These are phyloP conservation scores for Lycium ferocissimum DNA, from an alignment of 257 asterid species.

Conservation along the genomic window DNA sequence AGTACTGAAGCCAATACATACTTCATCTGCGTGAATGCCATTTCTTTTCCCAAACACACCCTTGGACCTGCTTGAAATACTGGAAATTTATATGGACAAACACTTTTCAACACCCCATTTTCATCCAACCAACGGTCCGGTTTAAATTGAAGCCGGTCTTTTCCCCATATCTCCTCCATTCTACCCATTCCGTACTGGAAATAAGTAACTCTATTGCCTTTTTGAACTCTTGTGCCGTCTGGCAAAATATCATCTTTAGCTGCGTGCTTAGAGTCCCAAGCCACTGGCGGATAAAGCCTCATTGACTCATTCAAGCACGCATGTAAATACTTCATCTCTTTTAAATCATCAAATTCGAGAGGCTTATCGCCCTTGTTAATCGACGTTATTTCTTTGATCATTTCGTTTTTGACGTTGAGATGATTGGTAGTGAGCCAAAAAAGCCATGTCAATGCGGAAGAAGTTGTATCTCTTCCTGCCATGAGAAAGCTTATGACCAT, in stretches of 20 bases:
- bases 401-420: rapidly evolving
- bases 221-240: slow-evolving; percentile 60
- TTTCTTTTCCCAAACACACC: slow-evolving; percentile 38
- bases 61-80: slow-evolving; percentile 43
- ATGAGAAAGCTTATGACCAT: slow-evolving; percentile 39
- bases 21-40: slow-evolving; percentile 37
- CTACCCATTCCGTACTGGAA: slow-evolving; percentile 38
- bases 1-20: slow-evolving; percentile 38
- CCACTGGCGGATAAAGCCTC: slow-evolving; percentile 97
- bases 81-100: neutral
- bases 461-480: slow-evolving; percentile 19
- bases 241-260: slow-evolving; percentile 65
- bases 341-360: slow-evolving; percentile 30
- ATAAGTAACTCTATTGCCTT: slow-evolving; percentile 23
- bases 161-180: slow-evolving; percentile 37
- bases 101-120: neutral
- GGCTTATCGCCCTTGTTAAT: neutral
- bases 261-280: slow-evolving; percentile 57
- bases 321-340: slow-evolving; percentile 50
- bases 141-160: slow-evolving; percentile 34
- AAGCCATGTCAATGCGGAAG: slow-evolving; percentile 22
- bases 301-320: slow-evolving; percentile 79
- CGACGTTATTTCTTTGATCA: neutral
- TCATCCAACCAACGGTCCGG: slow-evolving; percentile 40
- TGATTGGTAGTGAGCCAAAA: slow-evolving; percentile 25